A percentile compares a stretch with the other conserved stretches of the same genome.
Conservation (phyloP, 305 asterid genomes). For the Fraxinus latifolia region DNA sequence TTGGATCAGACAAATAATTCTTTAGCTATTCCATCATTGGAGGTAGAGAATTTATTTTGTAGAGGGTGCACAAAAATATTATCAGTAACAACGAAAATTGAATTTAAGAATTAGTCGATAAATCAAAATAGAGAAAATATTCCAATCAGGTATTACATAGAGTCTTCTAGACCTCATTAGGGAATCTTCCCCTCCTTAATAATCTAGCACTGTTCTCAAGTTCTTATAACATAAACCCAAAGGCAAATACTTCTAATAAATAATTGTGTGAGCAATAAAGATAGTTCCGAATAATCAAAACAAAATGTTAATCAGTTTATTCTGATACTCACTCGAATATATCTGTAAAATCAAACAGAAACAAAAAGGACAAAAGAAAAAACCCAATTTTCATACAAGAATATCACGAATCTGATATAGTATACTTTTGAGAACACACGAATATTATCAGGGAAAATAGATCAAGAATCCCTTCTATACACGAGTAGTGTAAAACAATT, state of each 20-base stretch:
- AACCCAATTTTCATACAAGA: background rate
- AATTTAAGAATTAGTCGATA: background rate
- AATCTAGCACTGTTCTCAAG: background rate
- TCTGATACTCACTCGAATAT: background rate
- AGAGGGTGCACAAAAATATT: background rate
- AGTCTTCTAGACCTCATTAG: background rate
- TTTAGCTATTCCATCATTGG: background rate
- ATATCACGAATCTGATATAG: background rate
- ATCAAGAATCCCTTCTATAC: background rate
- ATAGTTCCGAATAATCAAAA: background rate
- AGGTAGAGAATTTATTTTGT: background rate
- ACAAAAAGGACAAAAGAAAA: background rate
- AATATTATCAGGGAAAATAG: background rate
- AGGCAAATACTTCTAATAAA: background rate
- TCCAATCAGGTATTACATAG: background rate
- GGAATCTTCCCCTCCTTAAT: background rate
- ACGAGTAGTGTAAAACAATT: background rate
- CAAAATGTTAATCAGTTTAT: background rate
- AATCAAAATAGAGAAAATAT: background rate
- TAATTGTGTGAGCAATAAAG: background rate
- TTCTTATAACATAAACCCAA: background rate
- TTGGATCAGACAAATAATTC: background rate
- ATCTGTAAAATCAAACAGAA: background rate
- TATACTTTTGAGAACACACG: background rate
- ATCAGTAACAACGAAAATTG: background rate